Percentiles rank a stretch among this genome's conserved stretches.
Conservation (phyloP, 306 rosid species). For the Begonia fuchsioides region DNA sequence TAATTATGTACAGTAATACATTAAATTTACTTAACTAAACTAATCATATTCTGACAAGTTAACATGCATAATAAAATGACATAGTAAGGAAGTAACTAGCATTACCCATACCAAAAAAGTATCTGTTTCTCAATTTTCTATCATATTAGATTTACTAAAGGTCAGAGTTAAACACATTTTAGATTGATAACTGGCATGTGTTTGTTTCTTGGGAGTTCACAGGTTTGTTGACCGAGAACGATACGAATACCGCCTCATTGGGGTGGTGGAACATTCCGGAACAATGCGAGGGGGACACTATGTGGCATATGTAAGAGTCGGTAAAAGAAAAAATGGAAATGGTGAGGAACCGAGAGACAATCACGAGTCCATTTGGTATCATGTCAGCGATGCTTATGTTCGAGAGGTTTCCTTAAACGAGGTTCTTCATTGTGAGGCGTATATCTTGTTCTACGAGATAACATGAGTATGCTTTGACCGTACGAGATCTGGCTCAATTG, state of each 20-base stretch:
- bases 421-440: constrained; percentile 81
- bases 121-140: too few species aligned
- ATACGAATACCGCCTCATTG: constrained; percentile 48
- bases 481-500: not conserved
- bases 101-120: too few species aligned
- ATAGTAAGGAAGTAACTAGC: too few species aligned
- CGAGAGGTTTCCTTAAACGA: constrained; percentile 43
- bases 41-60: too few species aligned
- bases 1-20: too few species aligned
- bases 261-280: constrained; percentile 78
- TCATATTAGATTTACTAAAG: too few species aligned
- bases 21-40: too few species aligned
- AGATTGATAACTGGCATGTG: constrained; percentile 2
- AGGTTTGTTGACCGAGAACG: constrained; percentile 42
- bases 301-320: constrained; percentile 76
- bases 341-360: constrained; percentile 16
- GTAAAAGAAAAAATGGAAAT: constrained; percentile 34
- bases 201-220: constrained; percentile 7
- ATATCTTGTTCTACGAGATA: constrained; percentile 75
- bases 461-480: not conserved
- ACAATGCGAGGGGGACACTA: constrained; percentile 93
- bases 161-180: not conserved
- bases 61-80: too few species aligned
- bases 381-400: constrained; percentile 64
- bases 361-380: constrained; percentile 49